These are phyloP conservation scores for Globisporangium apiculatum DNA, from an alignment of 352 stramenopile species.

Conservation along the genomic window DNA sequence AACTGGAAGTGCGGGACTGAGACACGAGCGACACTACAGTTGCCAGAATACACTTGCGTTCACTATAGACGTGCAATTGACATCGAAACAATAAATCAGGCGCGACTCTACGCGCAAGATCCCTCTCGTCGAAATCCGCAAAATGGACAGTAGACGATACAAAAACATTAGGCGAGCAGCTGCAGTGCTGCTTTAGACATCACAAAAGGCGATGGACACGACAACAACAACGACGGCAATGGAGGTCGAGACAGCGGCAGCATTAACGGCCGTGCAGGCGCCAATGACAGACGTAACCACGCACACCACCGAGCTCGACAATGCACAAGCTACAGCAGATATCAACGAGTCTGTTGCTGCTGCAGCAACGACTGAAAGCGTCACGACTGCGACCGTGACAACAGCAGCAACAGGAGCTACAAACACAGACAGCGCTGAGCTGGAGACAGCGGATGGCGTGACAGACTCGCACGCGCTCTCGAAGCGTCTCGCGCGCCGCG, in stretches of 20 bases:
- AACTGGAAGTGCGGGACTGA: not conserved
- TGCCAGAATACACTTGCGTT: not conserved
- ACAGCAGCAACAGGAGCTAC: not conserved
- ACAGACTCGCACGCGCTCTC: constrained; percentile 13
- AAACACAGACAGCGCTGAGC: constrained; percentile 1
- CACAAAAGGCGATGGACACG: not conserved
- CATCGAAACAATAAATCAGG: not conserved
- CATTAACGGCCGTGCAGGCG: not conserved
- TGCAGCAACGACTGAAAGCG: not conserved
- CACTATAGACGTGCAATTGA: not conserved
- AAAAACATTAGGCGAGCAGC: not conserved
- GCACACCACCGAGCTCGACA: too few species aligned
- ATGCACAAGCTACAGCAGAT: constrained; percentile 1
- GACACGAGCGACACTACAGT: not conserved
- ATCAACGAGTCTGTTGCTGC: not conserved
- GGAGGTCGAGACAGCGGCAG: not conserved
- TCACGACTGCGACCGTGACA: not conserved
- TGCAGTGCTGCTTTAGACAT: not conserved
- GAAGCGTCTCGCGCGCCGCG: constrained; percentile 47
- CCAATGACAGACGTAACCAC: not conserved
- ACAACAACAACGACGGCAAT: not conserved
- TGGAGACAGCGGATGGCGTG: not conserved
- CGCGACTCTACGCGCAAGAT: not conserved
- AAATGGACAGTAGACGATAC: too few species aligned
- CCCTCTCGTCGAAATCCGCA: not conserved